phyloP scores from a whole-genome alignment of 345 rosid species.

The Populus euphratica region DNA sequence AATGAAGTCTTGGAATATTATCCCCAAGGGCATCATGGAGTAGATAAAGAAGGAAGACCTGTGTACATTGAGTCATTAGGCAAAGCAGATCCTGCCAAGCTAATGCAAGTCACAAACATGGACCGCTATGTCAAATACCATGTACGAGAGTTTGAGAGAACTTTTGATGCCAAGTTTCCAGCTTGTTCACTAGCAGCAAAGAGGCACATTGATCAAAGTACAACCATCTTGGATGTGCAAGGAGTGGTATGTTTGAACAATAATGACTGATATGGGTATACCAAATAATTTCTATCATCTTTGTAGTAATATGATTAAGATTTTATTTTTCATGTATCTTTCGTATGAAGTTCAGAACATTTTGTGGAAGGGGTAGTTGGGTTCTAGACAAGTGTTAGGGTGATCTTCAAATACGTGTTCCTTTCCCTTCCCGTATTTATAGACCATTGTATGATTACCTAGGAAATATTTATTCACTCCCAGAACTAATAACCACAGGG shows the following conservation, averaged over 20 bases:
- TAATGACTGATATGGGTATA: neutral
- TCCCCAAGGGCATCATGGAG: constrained; percentile 95
- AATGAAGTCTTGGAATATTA: constrained; percentile 64
- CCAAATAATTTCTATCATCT: neutral
- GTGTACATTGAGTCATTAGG: constrained; percentile 89
- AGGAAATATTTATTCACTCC: neutral
- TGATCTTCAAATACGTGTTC: neutral
- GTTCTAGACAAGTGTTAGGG: neutral
- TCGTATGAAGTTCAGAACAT: neutral
- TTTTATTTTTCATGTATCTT: neutral
- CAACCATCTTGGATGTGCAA: constrained; percentile 93
- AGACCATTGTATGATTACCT: neutral
- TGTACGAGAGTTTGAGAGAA: constrained; percentile 86
- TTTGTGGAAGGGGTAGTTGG: neutral
- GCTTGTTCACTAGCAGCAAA: constrained; percentile 84
- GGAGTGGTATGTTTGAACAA: constrained; percentile 74
- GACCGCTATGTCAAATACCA: constrained; percentile 89
- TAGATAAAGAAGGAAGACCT: constrained; percentile 88
- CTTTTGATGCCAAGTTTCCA: constrained; percentile 70
- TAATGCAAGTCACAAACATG: constrained; percentile 88
- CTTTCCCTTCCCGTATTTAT: neutral
- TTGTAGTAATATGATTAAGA: neutral
- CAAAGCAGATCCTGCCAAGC: constrained; percentile 72
- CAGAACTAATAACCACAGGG: constrained; percentile 45
- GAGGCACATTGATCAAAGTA: constrained; percentile 86